Percentiles rank a stretch among this genome's conserved stretches.
Conservation (phyloP, 768 basidiomycete genomes). For the Auricularia cornea region DNA sequence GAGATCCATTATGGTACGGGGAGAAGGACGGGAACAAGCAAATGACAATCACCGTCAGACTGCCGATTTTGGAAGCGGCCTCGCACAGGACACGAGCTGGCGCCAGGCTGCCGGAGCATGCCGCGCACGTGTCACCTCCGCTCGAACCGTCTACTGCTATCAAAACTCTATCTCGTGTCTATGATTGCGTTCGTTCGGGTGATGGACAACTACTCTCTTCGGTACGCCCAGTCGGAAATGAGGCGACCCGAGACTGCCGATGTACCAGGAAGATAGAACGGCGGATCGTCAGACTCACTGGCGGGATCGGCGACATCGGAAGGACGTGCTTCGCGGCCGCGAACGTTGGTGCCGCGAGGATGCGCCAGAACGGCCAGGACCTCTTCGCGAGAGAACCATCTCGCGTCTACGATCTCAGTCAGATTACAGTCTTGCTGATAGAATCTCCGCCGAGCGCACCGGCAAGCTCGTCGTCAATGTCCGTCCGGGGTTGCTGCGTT, state of each 20-base stretch:
- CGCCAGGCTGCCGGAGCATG: too few relatives aligned
- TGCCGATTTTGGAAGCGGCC: not conserved
- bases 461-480: slow-evolving; percentile 93
- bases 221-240: not conserved
- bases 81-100: too few relatives aligned
- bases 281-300: not conserved
- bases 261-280: not conserved
- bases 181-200: not conserved
- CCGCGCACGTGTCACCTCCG: too few relatives aligned
- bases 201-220: not conserved
- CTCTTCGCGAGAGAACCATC: slow-evolving; percentile 80
- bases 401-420: slow-evolving; percentile 51
- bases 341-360: slow-evolving; percentile 39
- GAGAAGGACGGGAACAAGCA: too few relatives aligned
- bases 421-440: not conserved
- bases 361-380: slow-evolving; percentile 55
- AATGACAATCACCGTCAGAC: too few relatives aligned
- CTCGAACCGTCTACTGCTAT: too few relatives aligned
- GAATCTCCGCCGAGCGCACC: slow-evolving; percentile 36
- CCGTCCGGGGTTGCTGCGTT: slow-evolving; percentile 63
- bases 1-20: too few relatives aligned
- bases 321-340: slow-evolving; percentile 28
- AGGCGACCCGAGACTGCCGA: not conserved
- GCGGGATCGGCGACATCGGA: not conserved
- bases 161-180: not conserved